A percentile compares a stretch with the other conserved stretches of the same genome.
Evolutionary conservation across 768 basidiomycete species (phyloP).

Genomic region (Xanthoconium stramineum): DNA sequence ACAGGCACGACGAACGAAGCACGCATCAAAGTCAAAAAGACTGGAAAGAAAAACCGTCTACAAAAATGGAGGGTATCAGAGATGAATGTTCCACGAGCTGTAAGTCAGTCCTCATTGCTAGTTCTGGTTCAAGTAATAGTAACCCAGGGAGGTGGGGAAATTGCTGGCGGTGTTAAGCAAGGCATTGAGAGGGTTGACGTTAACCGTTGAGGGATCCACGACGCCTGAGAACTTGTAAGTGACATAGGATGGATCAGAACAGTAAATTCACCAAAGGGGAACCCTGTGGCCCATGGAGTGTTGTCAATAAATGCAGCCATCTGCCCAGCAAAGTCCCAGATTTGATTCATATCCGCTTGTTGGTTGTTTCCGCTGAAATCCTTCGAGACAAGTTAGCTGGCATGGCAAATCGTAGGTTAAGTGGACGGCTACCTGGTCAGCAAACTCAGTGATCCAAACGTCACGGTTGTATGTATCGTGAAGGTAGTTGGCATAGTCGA

Average conservation of each 20-base stretch:
- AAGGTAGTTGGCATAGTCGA: conserved; percentile 46
- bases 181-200: conserved; percentile 49
- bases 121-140: conserved; percentile 29
- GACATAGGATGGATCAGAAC: background rate
- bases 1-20: conserved; percentile 11
- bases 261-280: conserved; percentile 57
- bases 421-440: conserved; percentile 50
- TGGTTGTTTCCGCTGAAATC: conserved; percentile 45
- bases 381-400: conserved; percentile 30
- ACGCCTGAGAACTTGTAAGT: conserved; percentile 38
- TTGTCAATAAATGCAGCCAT: conserved; percentile 41
- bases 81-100: conserved; percentile 4
- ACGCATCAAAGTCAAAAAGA: background rate
- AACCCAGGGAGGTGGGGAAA: conserved; percentile 51
- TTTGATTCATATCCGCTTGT: conserved; percentile 36
- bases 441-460: conserved; percentile 68
- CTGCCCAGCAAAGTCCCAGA: conserved; percentile 44
- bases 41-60: conserved; percentile 8
- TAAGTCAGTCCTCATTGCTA: background rate
- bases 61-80: conserved; percentile 18
- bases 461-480: conserved; percentile 39
- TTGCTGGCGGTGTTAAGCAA: conserved; percentile 37
- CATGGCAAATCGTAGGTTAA: background rate
- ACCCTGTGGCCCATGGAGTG: conserved; percentile 39
- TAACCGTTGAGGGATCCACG: conserved; percentile 36